Base-by-base conservation (phyloP, 441 rosid species). In the Bocquillonia castaneifolia region DNA sequence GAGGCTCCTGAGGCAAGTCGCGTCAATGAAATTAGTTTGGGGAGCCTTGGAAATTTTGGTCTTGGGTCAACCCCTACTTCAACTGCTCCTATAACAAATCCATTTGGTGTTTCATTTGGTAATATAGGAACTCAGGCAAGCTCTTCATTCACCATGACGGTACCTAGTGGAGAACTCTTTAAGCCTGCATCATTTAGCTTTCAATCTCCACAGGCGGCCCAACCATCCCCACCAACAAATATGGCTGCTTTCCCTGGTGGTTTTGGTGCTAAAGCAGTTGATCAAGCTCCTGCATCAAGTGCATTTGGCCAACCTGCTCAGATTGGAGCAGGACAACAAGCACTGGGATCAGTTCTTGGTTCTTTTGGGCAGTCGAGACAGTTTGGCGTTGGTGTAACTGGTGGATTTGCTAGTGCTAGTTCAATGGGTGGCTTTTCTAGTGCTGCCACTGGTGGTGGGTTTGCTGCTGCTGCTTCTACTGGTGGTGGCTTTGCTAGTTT, bases 281-380 rank as follows among this genome's bases (percentile, higher is more conserved):
- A 73, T 37, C 89, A 79, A 73, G 74, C 78, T 77, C 88, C 87
- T 23, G 67, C 79, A 73, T 94, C 70, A 74, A 73, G 81, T 65
- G 93, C 86, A 61, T 91, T 91, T 84, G 96, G 96, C 70, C 90
- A 87, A 76, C 91, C 92, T 37, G 80, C 96, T 26, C 92, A 83
- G 63, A 61, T 91, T 76, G 93, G 97, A 51, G 80, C 74, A 29
- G 97, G 92, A 59, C 97, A 93, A 74, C 93, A 87, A 76, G 96
- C 95, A 66, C 76, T 91, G 67, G 97, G 94, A 68, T 87, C 99
- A 5, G 96, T 91, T 77, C 96, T 94, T 44, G 97, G 99, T 75
- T 54, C 97, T 66, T 94, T 94, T 84, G 98, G 99, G 47, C 96
- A 90, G 84, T 88, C 96, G 0, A 85, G 97, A 71, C 97, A 94